Conservation (phyloP, 345 rosid species). For the Geranium rotundifolium region DNA sequence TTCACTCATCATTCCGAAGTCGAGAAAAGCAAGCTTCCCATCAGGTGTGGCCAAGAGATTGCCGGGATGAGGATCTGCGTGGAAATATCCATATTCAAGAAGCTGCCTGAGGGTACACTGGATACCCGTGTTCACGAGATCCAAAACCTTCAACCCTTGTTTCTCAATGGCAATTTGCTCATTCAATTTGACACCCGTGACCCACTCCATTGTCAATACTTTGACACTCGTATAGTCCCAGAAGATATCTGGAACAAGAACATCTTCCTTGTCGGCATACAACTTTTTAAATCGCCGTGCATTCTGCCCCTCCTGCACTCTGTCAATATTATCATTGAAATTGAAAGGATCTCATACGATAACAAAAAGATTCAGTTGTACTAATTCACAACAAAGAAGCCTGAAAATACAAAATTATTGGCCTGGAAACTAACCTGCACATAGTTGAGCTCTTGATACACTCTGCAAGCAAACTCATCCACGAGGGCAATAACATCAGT, state of each 20-base stretch:
- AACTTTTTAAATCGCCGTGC: constrained; percentile 86
- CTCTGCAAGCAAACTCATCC: constrained; percentile 90
- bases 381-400: constrained; percentile 1
- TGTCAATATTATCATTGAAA: constrained; percentile 43
- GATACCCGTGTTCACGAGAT: constrained; percentile 87
- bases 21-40: constrained; percentile 95
- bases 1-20: constrained; percentile 99
- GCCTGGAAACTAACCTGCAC: constrained; percentile 55
- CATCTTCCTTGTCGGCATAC: constrained; percentile 87
- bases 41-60: constrained; percentile 96
- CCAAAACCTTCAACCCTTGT: constrained; percentile 91
- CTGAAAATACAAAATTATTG: constrained; percentile 1
- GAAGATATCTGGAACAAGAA: constrained; percentile 91
- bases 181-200: constrained; percentile 77
- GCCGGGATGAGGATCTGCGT: constrained; percentile 99
- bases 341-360: constrained; percentile 17
- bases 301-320: constrained; percentile 93
- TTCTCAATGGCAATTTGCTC: constrained; percentile 84
- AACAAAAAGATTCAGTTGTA: not conserved
- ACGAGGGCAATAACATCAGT: constrained; percentile 72
- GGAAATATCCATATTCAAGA: constrained; percentile 91
- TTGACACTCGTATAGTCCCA: constrained; percentile 93
- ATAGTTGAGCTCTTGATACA: constrained; percentile 88
- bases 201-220: constrained; percentile 97
- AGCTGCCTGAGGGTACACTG: constrained; percentile 94